These are phyloP conservation scores for Kodamaea sagamina DNA, from an alignment of 805 yeast genomes.

Conservation along the genomic window DNA sequence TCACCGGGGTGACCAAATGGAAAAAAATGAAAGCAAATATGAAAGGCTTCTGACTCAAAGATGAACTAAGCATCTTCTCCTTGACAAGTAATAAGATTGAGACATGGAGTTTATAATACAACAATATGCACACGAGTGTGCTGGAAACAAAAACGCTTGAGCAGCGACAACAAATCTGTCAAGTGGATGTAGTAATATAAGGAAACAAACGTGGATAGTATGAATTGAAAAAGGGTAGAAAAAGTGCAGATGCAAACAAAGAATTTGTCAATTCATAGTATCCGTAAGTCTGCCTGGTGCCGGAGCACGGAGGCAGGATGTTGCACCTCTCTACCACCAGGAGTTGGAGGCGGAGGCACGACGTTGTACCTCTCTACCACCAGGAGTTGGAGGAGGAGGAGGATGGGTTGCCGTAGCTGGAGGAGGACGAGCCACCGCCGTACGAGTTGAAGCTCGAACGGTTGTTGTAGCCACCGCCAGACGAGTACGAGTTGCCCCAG, in stretches of 20 bases:
- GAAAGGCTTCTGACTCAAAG: slow-evolving; percentile 7
- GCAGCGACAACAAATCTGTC: slow-evolving; percentile 14
- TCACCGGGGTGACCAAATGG: slow-evolving; percentile 8
- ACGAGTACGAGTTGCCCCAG: slow-evolving; percentile 20
- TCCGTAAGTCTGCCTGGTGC: slow-evolving; percentile 3
- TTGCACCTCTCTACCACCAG: slow-evolving; percentile 38
- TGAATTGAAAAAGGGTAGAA: slow-evolving; percentile 14
- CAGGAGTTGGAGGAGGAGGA: slow-evolving; percentile 37
- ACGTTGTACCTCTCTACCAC: slow-evolving; percentile 33
- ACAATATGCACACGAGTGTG: slow-evolving; percentile 2
- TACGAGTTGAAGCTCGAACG: slow-evolving; percentile 16
- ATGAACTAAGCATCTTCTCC: slow-evolving; percentile 8
- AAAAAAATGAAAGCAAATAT: slow-evolving; percentile 12
- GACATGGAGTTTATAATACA: slow-evolving; percentile 25
- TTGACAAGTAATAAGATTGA: slow-evolving; percentile 24
- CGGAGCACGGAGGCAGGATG: background rate
- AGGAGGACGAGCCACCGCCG: slow-evolving; percentile 26
- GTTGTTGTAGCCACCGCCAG: slow-evolving; percentile 17
- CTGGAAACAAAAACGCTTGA: slow-evolving; percentile 3
- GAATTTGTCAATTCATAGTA: slow-evolving; percentile 9
- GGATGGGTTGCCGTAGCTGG: slow-evolving; percentile 40
- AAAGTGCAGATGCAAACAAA: slow-evolving; percentile 18
- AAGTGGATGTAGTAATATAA: slow-evolving; percentile 6
- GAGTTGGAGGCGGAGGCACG: slow-evolving; percentile 32
- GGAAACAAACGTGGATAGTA: slow-evolving; percentile 8